Base-by-base conservation (phyloP, 176 grass and related monocot species). In the Bonia amplexicaulis region DNA sequence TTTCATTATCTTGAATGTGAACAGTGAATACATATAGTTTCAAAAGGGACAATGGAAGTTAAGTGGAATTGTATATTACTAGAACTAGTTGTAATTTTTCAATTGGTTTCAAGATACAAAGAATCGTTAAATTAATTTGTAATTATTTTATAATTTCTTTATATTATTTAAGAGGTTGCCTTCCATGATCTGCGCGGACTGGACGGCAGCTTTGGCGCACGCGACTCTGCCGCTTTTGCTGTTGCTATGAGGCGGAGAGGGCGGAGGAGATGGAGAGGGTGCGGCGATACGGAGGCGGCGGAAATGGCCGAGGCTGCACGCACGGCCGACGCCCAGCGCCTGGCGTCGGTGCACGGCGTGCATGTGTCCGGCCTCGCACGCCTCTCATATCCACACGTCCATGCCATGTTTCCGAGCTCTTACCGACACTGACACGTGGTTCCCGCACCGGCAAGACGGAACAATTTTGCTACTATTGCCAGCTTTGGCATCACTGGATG, bases 111-210 rank as follows among this genome's bases (percentile, higher is more conserved):
- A 33, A 33, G 31, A 2, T 3, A 31, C 2, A 2, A 31, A 31
- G 31, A 33, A 33, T 3, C 3, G 31, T 3, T 2, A 2, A 31
- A 2, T 31, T 31, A 31, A 31, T 31, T 31, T 31, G 2, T 31
- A 2, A 31, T 31, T 31, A 31, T 31, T 31, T 31, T 31, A 31
- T 31, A 31, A n/a, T n/a, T 31, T 3, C 3, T 33, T 33, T 33
- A 33, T 31, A 33, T 3, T 33, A 33, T 33, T 33, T 3, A 0
- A 33, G 31, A 33, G 0, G 31, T 33, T 17, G 51, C 47, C 29
- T 68, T 82, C 90, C 90, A 92, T 92, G 14, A 42, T 10, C 81
- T 71, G 44, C 69, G 31, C 19, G 13, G 47, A 10, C 58, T 25
- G 44, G 2, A 66, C 74, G 26, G 74, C 39, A 23, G 65, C 62